phyloP scores from a whole-genome alignment of 192 early-diverging fungal species.

The Chytriomyces hyalinus region DNA sequence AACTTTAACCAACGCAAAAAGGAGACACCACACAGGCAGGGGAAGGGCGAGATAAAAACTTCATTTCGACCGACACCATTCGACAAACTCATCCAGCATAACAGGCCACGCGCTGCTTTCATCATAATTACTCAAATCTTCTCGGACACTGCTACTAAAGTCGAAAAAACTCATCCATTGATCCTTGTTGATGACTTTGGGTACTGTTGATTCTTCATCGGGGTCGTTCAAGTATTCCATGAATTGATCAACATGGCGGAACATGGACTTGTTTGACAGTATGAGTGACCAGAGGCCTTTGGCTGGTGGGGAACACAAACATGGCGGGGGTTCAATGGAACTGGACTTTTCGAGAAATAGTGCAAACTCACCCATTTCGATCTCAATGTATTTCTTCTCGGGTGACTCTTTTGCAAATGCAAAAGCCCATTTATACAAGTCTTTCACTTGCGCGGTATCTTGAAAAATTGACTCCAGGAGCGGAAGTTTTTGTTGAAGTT shows the following conservation, averaged over 20 bases:
- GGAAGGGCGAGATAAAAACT: not conserved
- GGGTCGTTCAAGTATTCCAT: constrained; percentile 29
- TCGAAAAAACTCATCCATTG: constrained; percentile 71
- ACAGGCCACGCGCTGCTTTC: constrained; percentile 59
- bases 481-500: constrained; percentile 14
- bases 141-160: constrained; percentile 55
- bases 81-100: constrained; percentile 30
- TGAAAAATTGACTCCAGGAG: not conserved
- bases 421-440: constrained; percentile 39
- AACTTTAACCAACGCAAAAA: not conserved
- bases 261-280: constrained; percentile 8
- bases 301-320: not conserved
- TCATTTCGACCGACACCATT: not conserved
- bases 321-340: not conserved
- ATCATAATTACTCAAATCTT: constrained; percentile 64
- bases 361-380: constrained; percentile 22
- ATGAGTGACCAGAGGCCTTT: constrained; percentile 37
- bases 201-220: constrained; percentile 2
- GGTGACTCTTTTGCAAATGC: constrained; percentile 27
- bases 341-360: not conserved
- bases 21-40: not conserved
- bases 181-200: constrained; percentile 67
- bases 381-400: constrained; percentile 27
- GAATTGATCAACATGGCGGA: constrained; percentile 27
- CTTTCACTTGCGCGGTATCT: constrained; percentile 17